Percentiles rank a stretch among this genome's conserved stretches.
Conservation (phyloP, 306 rosid species). For the Vigna hirtella region DNA sequence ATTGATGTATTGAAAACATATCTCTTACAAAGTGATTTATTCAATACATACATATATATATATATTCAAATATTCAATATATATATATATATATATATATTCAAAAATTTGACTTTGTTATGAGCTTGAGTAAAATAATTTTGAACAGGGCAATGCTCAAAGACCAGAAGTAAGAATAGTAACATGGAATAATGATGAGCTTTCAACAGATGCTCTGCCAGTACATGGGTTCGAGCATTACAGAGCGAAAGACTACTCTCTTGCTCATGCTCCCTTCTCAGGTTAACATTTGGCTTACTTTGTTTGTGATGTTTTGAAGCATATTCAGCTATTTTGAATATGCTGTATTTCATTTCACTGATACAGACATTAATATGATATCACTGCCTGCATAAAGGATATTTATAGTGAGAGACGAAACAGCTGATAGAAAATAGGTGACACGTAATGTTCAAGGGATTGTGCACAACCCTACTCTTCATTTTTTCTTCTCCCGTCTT, state of each 20-base stretch:
- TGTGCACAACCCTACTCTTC: not conserved
- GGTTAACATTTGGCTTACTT: constrained; percentile 65
- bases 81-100: not conserved
- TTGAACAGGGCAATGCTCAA: constrained; percentile 92
- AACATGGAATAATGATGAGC: constrained; percentile 93
- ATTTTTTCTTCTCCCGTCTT: constrained; percentile 8
- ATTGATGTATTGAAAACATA: too few species aligned
- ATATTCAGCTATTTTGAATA: constrained; percentile 12
- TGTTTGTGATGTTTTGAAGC: constrained; percentile 42
- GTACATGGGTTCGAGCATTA: constrained; percentile 96
- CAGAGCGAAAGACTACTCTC: constrained; percentile 98
- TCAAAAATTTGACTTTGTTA: constrained; percentile 39
- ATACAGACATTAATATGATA: constrained; percentile 1
- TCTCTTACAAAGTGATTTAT: too few species aligned
- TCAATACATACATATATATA: too few species aligned
- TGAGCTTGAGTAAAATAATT: constrained; percentile 45
- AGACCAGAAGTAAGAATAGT: constrained; percentile 95
- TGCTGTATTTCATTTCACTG: constrained; percentile 20
- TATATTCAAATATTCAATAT: too few species aligned
- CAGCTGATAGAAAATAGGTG: not conserved
- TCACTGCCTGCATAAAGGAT: constrained; percentile 8
- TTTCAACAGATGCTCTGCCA: constrained; percentile 95
- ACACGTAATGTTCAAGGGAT: not conserved
- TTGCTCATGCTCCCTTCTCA: constrained; percentile 98
- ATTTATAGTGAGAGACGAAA: constrained; percentile 18